Base-by-base conservation (phyloP, 495 filamentous ascomycete species). In the Lophiotrema nucula region DNA sequence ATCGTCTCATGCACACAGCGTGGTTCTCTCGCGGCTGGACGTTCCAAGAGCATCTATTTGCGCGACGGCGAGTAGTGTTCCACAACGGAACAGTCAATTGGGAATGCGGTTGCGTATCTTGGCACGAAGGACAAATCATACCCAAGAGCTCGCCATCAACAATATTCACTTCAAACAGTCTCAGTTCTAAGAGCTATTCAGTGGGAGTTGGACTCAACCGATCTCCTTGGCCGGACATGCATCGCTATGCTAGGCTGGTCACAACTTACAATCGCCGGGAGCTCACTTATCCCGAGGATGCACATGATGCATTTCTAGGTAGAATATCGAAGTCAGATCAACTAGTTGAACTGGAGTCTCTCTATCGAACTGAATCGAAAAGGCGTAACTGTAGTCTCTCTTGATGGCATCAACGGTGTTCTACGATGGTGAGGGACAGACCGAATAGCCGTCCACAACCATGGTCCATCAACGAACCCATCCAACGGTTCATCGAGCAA, bases 21-120 rank as follows among this genome's bases (percentile, higher is more conserved):
- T 37, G 52, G 35, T 56, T 33, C 47, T 24, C 43, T 27, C 64
- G 70, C 10, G 70, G 58, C 4, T 72, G 70, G 70, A 70, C 68
- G 15, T 70, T 61, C 31, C 70, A 72, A 63, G 70, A 72, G 56
- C 54, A 56, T 22, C 22, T 50, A 0, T 52, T 67, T 11, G 54
- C 68, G 5, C 57, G 55, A 16, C 52, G 69, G 5, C 56, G 48
- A 18, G 12, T 72, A 11, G 39, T 68, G 21, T 71, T 70, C 49
- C 47, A 57, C 3, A 18, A 56, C 15, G 49, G 63, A 1, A 47
- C 47, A 13, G 18, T 68, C 8, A 44, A 65, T 39, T 70, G 65
- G 66, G 62, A 70, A 47, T 70, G 68, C 41, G 37, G 45, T 10
- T 53, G 56, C n/a, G 26, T 22, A 24, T 19, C 26, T 10, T 67